Percentiles rank a stretch among this genome's conserved stretches.
Conservation (phyloP, 2,329 filamentous ascomycete species). For the Microsporum canis region DNA sequence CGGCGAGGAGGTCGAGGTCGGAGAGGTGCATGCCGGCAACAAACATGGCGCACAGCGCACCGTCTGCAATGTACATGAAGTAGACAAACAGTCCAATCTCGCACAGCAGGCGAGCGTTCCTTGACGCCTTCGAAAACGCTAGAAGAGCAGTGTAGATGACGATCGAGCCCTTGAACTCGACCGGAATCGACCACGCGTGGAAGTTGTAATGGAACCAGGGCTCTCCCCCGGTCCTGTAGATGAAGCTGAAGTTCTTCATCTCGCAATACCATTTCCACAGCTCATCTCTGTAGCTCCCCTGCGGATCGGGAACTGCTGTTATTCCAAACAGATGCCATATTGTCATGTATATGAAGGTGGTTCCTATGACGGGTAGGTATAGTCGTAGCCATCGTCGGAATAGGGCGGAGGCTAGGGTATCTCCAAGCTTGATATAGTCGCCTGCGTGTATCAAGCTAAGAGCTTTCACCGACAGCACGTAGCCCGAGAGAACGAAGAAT, state of each 20-base stretch:
- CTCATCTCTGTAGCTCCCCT: conserved; percentile 39
- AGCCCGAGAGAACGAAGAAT: conserved; percentile 40
- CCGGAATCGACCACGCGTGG: conserved; percentile 53
- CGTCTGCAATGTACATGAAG: conserved; percentile 57
- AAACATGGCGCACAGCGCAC: conserved; percentile 52
- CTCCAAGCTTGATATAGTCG: conserved; percentile 1
- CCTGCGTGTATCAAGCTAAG: conserved; percentile 30
- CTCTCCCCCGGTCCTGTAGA: conserved; percentile 48
- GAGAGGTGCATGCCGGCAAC: conserved; percentile 50
- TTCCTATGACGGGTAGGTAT: conserved; percentile 33
- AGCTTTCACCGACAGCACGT: conserved; percentile 33
- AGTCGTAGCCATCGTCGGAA: conserved; percentile 35
- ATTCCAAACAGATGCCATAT: conserved; percentile 45
- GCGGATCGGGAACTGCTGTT: conserved; percentile 31
- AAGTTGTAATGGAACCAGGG: conserved; percentile 49
- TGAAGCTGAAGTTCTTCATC: conserved; percentile 58
- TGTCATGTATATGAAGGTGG: conserved; percentile 32
- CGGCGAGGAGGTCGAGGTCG: conserved; percentile 49
- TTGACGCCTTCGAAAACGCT: conserved; percentile 46
- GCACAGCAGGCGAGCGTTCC: conserved; percentile 45
- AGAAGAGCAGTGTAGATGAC: conserved; percentile 48
- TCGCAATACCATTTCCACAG: conserved; percentile 44
- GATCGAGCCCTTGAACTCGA: conserved; percentile 54
- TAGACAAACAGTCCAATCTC: conserved; percentile 47
- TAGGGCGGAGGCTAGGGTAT: conserved; percentile 30